A percentile compares a stretch with the other conserved stretches of the same genome.
phyloP scores from a whole-genome alignment of 2,329 filamentous ascomycete species.

The Neobulgaria alba region DNA sequence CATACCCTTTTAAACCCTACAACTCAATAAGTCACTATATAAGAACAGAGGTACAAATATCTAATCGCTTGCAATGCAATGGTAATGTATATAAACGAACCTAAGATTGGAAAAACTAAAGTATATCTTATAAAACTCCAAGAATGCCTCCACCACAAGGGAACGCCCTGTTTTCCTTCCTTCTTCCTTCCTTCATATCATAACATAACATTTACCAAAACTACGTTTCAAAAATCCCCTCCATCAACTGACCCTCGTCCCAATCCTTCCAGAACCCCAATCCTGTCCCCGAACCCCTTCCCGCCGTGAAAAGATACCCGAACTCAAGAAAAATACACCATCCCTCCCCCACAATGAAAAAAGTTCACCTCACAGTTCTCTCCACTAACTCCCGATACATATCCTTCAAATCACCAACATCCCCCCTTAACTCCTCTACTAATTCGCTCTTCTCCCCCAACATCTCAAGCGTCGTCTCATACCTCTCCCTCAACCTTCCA shows the following conservation, averaged over 20 bases:
- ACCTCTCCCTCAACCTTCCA: slow-evolving; percentile 61
- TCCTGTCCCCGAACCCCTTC: not conserved
- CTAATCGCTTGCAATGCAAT: slow-evolving; percentile 1
- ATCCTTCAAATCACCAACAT: slow-evolving; percentile 87
- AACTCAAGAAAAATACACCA: not conserved
- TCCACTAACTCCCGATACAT: slow-evolving; percentile 94
- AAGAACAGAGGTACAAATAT: slow-evolving; percentile 6
- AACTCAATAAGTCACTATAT: no score
- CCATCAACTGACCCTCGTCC: no score
- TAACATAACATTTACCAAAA: no score
- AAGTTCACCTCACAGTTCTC: slow-evolving; percentile 60
- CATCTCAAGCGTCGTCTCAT: slow-evolving; percentile 88
- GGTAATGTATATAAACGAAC: not conserved
- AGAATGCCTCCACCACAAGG: slow-evolving; percentile 3
- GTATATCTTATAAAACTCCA: slow-evolving; percentile 1
- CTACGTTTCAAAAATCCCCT: no score
- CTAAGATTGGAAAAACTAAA: no score
- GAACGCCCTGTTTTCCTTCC: not conserved
- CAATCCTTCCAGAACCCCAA: no score
- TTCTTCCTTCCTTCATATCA: not conserved
- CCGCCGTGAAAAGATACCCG: not conserved
- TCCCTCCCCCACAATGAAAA: not conserved
- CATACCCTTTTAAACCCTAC: no score
- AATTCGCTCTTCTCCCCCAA: slow-evolving; percentile 94
- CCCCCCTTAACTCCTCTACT: slow-evolving; percentile 81